Evolutionary conservation across 106 monocot species (phyloP), one percentile per base, ranked within the genome.

Genomic region (Xerophyta viscosa): DNA sequence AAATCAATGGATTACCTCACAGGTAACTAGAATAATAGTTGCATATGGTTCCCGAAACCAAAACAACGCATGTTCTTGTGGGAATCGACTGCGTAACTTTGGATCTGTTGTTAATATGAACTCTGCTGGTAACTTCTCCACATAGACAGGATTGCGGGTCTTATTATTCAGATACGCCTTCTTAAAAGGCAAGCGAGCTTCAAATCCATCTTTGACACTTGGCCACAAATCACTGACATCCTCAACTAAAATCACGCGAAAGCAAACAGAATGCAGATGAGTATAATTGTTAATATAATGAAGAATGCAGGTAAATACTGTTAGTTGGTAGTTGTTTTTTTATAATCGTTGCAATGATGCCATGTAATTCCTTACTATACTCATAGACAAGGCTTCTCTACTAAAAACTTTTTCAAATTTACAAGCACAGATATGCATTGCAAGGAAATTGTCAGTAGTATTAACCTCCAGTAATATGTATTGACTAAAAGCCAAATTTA

Each of bases 171-270:
- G 57, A 49, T 24, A 68, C 53, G 89, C 86, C 76, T 86, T 90
- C 53, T 77, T 74, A 27, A 98, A 63, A 17, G 89, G 96, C 23
- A 82, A 57, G 2, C 79, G 75, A 39, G 65, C 64, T 49, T 90
- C 96, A 49, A 98, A 90, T 17, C 82, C 61, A 50, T 86, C 71
- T 76, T 98, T 89, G 20, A 98, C 78, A 30, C 65, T 67, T 18
- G 86, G 82, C 96, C 96, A 98, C 67, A 90, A 72, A 52, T 98
- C 96, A 63, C 89, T 89, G 46, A 98, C 96, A 79, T 98, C 96
- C 68, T 98, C 96, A 20, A 98, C 96, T 90, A 63, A 31, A 21
- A 57, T 5, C 6, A 56, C 15, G 43, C 15, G 43, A 17, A 27
- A 25, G 26, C 22, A 42, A 17, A 48, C 20, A 33, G 18, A 19